Evolutionary conservation across 139 green algal genomes (phyloP), one percentile per base, ranked within the genome.

Genomic region (Chlamydomonas eustigma): DNA sequence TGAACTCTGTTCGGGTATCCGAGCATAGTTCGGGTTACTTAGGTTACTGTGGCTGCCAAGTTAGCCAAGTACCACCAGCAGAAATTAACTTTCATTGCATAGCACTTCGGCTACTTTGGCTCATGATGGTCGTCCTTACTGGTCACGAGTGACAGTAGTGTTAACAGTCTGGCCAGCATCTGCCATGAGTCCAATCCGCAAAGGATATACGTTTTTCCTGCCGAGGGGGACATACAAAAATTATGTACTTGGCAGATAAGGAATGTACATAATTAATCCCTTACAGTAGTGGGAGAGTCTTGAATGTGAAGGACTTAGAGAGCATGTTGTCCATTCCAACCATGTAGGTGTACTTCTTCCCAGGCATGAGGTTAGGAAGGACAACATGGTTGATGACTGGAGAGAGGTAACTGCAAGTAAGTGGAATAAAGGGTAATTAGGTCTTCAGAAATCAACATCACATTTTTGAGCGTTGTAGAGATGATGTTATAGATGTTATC

Each of bases 81-180:
- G n/a, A n/a, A n/a, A n/a, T n/a, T n/a, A n/a, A n/a, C n/a, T n/a
- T n/a, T n/a, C n/a, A n/a, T n/a, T n/a, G n/a, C n/a, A n/a, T n/a
- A n/a, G n/a, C n/a, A n/a, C n/a, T n/a, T n/a, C n/a, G n/a, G n/a
- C n/a, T n/a, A n/a, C n/a, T n/a, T n/a, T n/a, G n/a, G n/a, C n/a
- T n/a, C n/a, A n/a, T n/a, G n/a, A n/a, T n/a, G n/a, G n/a, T n/a
- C n/a, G n/a, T n/a, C n/a, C 44, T 58, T 18, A 58, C 44, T 83
- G 78, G 78, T 83, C 74, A 28, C 78, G 78, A 0, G 78, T 83
- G 36, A 37, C 37, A 32, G 34, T 50, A 28, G 36, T 70, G 78
- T 83, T 83, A 66, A 64, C 25, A 5, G 78, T 79, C 78, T 83
- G 78, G 31, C 78, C 78, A 6, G 79, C 50, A 30, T 83, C 78